phyloP scores from a whole-genome alignment of 495 filamentous ascomycete species.

The Podospora conica region DNA sequence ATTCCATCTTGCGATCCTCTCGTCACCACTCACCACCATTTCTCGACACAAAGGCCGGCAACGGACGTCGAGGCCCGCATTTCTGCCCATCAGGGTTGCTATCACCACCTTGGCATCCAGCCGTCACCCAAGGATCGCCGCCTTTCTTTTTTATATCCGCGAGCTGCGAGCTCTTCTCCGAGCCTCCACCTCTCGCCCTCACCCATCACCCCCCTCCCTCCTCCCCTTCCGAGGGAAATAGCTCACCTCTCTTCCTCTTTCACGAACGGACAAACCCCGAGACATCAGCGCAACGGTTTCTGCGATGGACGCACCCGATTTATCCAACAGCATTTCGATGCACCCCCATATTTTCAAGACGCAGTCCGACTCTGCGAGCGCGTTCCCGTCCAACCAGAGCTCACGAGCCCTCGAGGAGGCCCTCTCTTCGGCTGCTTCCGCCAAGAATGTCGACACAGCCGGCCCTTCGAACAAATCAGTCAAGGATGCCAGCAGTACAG shows the following conservation, averaged over 20 bases:
- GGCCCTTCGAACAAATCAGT: constrained; percentile 31
- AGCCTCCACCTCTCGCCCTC: background rate
- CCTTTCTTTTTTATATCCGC: background rate
- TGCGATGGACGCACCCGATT: constrained; percentile 29
- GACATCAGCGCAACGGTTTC: background rate
- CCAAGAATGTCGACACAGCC: constrained; percentile 6
- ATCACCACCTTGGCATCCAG: background rate
- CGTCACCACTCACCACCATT: background rate
- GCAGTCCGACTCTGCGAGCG: constrained; percentile 31
- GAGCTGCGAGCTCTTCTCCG: background rate
- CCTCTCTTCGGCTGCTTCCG: constrained; percentile 19
- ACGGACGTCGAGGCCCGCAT: background rate
- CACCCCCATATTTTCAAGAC: constrained; percentile 44
- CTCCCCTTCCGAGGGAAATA: background rate
- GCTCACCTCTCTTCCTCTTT: background rate
- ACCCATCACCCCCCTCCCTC: background rate
- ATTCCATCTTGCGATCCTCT: no score
- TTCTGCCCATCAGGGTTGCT: background rate
- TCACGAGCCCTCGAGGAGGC: background rate
- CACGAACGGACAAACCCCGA: background rate
- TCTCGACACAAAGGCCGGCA: background rate
- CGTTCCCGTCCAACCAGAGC: constrained; percentile 7
- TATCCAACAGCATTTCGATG: constrained; percentile 37
- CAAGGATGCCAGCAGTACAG: constrained; percentile 37
- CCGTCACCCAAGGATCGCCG: background rate